phyloP scores from a whole-genome alignment of 441 rosid genomes.

The Aquilaria agallochum region DNA sequence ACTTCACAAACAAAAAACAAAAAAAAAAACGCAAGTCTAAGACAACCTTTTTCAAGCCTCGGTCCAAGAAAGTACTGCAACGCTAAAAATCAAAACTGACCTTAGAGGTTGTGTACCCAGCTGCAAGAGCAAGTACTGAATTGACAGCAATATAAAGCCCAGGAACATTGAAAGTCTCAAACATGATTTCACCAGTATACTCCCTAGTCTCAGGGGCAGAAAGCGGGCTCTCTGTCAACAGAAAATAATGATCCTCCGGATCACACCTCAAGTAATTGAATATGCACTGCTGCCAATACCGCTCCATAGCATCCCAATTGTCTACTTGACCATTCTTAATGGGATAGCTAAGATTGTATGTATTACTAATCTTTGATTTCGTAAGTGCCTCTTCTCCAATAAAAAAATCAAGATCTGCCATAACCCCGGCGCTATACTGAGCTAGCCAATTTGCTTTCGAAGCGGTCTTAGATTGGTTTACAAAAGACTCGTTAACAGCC shows the following conservation, averaged over 20 bases:
- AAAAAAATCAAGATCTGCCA: conserved; percentile 97
- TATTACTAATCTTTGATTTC: conserved; percentile 71
- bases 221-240: conserved; percentile 96
- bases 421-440: conserved; percentile 93
- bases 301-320: conserved; percentile 99
- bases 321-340: conserved; percentile 88
- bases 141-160: conserved; percentile 96
- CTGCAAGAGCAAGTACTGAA: conserved; percentile 98
- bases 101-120: conserved; percentile 97
- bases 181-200: conserved; percentile 95
- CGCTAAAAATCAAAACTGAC: conserved; percentile 31
- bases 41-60: too few species aligned
- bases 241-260: conserved; percentile 98
- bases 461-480: conserved; percentile 68
- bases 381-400: conserved; percentile 85
- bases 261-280: conserved; percentile 95
- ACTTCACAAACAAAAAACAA: too few species aligned
- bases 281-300: conserved; percentile 99
- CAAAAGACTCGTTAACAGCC: conserved; percentile 86
- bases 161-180: conserved; percentile 96
- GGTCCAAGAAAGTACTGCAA: too few species aligned
- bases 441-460: conserved; percentile 75
- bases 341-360: conserved; percentile 77
- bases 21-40: too few species aligned
- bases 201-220: conserved; percentile 97